Percentiles rank a stretch among this genome's conserved stretches.
Conservation (phyloP, 2,329 filamentous ascomycete species). For the Fusarium hostae region DNA sequence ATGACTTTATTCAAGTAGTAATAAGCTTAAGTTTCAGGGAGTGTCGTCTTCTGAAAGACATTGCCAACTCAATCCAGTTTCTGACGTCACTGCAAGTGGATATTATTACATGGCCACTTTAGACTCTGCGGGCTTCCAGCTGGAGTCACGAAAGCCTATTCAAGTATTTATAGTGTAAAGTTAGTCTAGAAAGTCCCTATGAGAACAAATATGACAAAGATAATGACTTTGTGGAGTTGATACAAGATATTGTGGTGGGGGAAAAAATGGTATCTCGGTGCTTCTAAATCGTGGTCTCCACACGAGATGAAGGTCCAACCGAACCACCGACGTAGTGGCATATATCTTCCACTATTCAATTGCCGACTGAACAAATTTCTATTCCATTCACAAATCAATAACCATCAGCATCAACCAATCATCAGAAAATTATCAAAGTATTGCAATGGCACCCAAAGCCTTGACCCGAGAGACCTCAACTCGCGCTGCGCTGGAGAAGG, state of each 20-base stretch:
- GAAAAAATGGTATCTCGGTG: neutral
- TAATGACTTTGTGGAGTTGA: neutral
- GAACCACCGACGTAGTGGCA: slow-evolving; percentile 7
- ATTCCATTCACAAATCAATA: neutral
- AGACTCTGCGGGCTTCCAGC: neutral
- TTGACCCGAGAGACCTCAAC: slow-evolving; percentile 25
- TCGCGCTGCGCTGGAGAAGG: slow-evolving; percentile 34
- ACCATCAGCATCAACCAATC: neutral
- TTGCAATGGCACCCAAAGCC: slow-evolving; percentile 29
- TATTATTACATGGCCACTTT: neutral
- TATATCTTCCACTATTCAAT: neutral
- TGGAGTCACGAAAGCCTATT: neutral
- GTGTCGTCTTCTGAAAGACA: neutral
- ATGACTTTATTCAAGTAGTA: neutral
- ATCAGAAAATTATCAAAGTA: neutral
- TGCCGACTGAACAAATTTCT: neutral
- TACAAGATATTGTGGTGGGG: neutral
- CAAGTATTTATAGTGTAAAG: neutral
- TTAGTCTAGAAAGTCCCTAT: too few relatives aligned
- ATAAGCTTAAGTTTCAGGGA: neutral
- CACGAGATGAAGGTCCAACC: slow-evolving; percentile 30
- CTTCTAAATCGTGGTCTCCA: slow-evolving; percentile 12
- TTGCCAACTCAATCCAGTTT: neutral
- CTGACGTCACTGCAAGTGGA: neutral
- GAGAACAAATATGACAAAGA: neutral